Evolutionary conservation across 768 basidiomycete genomes (phyloP), one percentile per base, ranked within the genome.

Genomic region (Hysterangium stoloniferum): DNA sequence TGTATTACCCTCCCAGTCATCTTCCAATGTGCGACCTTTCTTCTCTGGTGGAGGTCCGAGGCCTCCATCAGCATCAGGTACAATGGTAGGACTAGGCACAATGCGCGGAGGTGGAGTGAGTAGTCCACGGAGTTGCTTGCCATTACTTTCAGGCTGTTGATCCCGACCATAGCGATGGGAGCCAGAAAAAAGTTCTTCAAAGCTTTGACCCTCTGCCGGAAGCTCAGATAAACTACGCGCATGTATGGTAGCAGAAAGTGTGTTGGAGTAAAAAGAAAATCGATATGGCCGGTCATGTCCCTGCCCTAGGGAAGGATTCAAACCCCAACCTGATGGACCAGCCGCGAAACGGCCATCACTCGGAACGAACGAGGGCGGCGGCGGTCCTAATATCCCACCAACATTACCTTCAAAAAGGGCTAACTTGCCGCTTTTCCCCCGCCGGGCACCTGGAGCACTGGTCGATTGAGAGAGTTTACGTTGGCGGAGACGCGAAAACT

Each of bases 251-350:
- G 92, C 86, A 2, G 84, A 81, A 43, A 96, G 71, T 4, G 85
- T 77, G 60, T 96, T 98, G 15, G 91, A 97, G 68, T 98, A 99
- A 70, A 98, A 99, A 0, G 96, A 97, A 69, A 98, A 99, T 38
- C 96, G 79, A 62, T 97, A 98, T 7, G 94, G 95, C 59, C 92
- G 74, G 60, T 93, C 91, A 56, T 92, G 84, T 0, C 76, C 44
- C 75, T 70, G 6, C 69, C 70, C 62, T 19, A 57, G 27, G 52
- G 37, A 53, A 47, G 45, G 61, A 57, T 25, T 60, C 51, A 33
- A 43, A 43, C 52, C 25, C 58, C 17, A 56, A 54, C 37, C 43
- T 54, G 45, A 51, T 48, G 48, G 56, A 19, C 54, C 40, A 60
- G 59, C 52, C 61, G 56, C 41, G 64, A 64, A 45, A 64, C 64